phyloP scores from a whole-genome alignment of 1,284 basidiomycete genomes.

The Leccinum subrobustum region DNA sequence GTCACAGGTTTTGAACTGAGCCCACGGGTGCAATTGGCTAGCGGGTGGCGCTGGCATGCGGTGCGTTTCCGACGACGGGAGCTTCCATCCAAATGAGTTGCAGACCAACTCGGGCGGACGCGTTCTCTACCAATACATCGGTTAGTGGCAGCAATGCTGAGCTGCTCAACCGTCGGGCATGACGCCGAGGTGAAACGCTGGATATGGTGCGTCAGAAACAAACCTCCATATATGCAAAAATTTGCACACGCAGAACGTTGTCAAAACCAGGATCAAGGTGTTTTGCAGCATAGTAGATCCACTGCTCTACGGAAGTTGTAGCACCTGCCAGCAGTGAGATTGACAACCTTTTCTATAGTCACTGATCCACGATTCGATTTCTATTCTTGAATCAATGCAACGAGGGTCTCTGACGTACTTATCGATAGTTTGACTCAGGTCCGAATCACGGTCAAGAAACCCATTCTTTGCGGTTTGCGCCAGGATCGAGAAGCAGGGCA shows the following conservation, averaged over 20 bases:
- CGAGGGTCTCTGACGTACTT: not conserved
- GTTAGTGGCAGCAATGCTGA: not conserved
- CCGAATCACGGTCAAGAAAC: not conserved
- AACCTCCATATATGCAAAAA: not conserved
- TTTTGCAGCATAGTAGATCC: not conserved
- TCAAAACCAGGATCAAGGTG: not conserved
- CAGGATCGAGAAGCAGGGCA: not conserved
- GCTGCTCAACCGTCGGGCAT: not conserved
- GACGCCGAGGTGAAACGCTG: not conserved
- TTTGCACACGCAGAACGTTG: not conserved
- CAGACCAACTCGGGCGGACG: not conserved
- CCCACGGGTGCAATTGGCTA: not conserved
- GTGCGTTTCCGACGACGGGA: not conserved
- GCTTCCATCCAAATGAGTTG: not conserved
- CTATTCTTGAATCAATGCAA: too few species aligned
- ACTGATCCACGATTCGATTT: not conserved
- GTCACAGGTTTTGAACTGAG: not conserved
- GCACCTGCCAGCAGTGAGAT: not conserved
- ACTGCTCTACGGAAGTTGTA: not conserved
- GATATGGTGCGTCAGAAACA: not conserved
- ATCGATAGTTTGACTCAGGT: not conserved
- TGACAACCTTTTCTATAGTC: not conserved
- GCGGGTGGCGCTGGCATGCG: not conserved
- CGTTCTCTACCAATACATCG: not conserved
- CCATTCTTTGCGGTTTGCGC: not conserved